Evolutionary conservation across 805 yeast genomes (phyloP).

Genomic region (Barnettozyma salicaria): DNA sequence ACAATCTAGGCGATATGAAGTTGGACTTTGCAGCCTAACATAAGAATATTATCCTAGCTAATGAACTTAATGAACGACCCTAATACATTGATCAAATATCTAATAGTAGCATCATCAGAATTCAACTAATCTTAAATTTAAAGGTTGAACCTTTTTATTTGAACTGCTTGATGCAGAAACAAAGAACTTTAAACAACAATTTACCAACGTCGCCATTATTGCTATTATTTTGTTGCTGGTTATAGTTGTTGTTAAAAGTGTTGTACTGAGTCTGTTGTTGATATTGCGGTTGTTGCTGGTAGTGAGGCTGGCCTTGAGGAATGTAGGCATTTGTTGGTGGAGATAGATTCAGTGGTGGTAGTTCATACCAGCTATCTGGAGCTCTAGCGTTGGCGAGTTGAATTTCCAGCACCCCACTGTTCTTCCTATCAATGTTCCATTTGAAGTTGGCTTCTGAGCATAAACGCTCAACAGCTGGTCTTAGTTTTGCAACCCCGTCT

Average conservation of each 20-base stretch:
- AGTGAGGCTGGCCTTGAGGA: slow-evolving; percentile 27
- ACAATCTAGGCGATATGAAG: slow-evolving; percentile 16
- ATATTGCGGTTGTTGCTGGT: slow-evolving; percentile 17
- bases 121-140: background rate
- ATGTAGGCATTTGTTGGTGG: slow-evolving; percentile 30
- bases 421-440: slow-evolving; percentile 59
- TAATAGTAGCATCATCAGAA: background rate
- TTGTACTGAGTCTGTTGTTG: slow-evolving; percentile 15
- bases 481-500: slow-evolving; percentile 77
- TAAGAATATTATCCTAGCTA: slow-evolving; percentile 1
- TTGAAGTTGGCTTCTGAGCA: slow-evolving; percentile 62
- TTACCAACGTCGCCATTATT: slow-evolving; percentile 13
- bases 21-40: slow-evolving; percentile 9
- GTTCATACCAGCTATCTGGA: slow-evolving; percentile 33
- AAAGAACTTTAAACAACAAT: slow-evolving; percentile 27
- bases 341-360: slow-evolving; percentile 15
- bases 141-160: background rate
- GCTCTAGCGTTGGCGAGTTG: slow-evolving; percentile 47
- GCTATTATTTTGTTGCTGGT: slow-evolving; percentile 17
- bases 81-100: slow-evolving; percentile 1
- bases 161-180: slow-evolving; percentile 30
- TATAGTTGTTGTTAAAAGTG: slow-evolving; percentile 14
- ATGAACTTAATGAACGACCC: background rate
- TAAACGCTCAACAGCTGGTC: slow-evolving; percentile 80
- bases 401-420: slow-evolving; percentile 75